Evolutionary conservation across 1,284 basidiomycete genomes (phyloP).

Genomic region (Pyrrhoderma lamaoense): DNA sequence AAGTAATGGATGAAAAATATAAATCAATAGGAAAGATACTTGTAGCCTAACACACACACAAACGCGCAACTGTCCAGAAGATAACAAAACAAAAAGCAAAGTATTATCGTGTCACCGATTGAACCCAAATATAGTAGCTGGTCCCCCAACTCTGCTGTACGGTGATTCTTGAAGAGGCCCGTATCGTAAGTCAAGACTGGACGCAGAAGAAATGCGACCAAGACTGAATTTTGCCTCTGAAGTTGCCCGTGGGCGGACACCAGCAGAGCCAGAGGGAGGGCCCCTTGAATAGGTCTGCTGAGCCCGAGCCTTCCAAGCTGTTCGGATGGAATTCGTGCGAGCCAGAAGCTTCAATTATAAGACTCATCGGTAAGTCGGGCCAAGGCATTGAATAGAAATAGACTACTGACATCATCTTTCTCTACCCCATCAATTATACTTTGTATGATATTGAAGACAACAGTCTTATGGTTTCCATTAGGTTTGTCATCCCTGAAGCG

Average conservation of each 20-base stretch:
- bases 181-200: slow-evolving; percentile 41
- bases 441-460: slow-evolving; percentile 80
- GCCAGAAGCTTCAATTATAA: slow-evolving; percentile 47
- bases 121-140: slow-evolving; percentile 52
- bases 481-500: slow-evolving; percentile 90
- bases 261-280: slow-evolving; percentile 16
- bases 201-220: not conserved
- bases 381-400: slow-evolving; percentile 8
- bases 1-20: too few relatives aligned
- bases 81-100: too few relatives aligned
- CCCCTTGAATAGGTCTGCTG: slow-evolving; percentile 29
- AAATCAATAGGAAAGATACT: too few relatives aligned
- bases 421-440: slow-evolving; percentile 91
- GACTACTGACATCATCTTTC: slow-evolving; percentile 60
- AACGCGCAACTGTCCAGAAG: too few relatives aligned
- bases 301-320: slow-evolving; percentile 60
- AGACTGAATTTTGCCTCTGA: not conserved
- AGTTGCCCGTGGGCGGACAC: not conserved
- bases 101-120: slow-evolving; percentile 39
- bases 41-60: too few relatives aligned
- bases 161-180: slow-evolving; percentile 54
- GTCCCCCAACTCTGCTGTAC: slow-evolving; percentile 70
- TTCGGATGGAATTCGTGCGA: slow-evolving; percentile 51
- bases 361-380: not conserved
- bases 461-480: slow-evolving; percentile 76